Evolutionary conservation across 495 filamentous ascomycete genomes (phyloP).

Genomic region (Amniculicola lignicola): DNA sequence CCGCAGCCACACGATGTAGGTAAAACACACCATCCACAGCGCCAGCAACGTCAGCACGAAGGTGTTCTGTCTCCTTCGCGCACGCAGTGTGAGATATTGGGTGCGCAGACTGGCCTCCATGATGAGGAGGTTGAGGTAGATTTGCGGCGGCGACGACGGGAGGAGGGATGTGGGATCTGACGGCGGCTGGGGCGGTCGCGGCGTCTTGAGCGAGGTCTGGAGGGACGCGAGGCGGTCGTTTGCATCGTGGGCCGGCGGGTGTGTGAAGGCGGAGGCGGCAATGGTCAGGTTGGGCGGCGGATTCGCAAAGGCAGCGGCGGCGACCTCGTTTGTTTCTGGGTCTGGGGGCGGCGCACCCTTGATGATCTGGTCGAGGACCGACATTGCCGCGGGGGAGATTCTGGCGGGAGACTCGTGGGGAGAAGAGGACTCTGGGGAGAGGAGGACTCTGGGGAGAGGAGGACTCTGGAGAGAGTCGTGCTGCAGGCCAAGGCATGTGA

Average conservation of each 20-base stretch:
- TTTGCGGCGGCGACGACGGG: constrained; percentile 89
- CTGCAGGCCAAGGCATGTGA: no score
- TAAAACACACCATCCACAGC: constrained; percentile 77
- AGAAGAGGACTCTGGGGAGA: constrained; percentile 43
- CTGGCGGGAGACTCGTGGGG: no score
- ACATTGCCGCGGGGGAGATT: background rate
- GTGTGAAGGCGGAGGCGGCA: constrained; percentile 42
- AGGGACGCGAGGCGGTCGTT: constrained; percentile 18
- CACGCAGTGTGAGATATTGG: constrained; percentile 85
- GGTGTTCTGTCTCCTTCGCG: constrained; percentile 88
- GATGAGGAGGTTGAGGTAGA: constrained; percentile 96
- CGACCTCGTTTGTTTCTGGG: constrained; percentile 36
- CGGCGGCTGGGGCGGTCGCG: constrained; percentile 42
- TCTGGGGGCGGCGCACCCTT: constrained; percentile 40
- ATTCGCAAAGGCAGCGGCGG: constrained; percentile 40
- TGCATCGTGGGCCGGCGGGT: constrained; percentile 24
- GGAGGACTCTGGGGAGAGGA: constrained; percentile 8
- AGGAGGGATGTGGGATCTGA: constrained; percentile 74
- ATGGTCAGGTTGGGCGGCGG: background rate
- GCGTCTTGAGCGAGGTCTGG: constrained; percentile 32
- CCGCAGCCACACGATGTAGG: constrained; percentile 81
- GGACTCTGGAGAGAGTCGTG: no score
- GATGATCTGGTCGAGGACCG: constrained; percentile 73
- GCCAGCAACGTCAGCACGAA: constrained; percentile 81
- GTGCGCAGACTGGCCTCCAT: constrained; percentile 90